Conservation (phyloP, 129 eudicot species). For the Pittosporum tobira region DNA sequence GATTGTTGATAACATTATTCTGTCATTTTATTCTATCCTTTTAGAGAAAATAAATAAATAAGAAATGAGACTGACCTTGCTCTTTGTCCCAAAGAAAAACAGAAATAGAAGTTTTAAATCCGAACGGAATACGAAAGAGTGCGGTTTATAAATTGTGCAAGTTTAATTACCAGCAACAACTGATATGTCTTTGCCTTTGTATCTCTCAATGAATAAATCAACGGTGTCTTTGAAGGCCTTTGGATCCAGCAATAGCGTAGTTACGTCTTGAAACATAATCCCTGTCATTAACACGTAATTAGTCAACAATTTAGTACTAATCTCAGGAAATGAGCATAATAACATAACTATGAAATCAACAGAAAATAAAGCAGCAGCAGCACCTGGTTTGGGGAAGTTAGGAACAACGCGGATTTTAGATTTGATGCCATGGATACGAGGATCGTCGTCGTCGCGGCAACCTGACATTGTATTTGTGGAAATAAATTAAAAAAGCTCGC, state of each 20-base stretch:
- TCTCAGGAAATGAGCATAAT: not conserved
- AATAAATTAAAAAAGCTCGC: not conserved
- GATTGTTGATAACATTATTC: no score
- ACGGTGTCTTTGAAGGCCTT: constrained; percentile 78
- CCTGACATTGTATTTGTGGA: constrained; percentile 43
- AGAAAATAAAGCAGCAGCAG: no score
- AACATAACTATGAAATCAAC: no score
- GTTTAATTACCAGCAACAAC: constrained; percentile 62
- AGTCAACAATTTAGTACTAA: not conserved
- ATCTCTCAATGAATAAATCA: constrained; percentile 82
- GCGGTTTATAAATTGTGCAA: not conserved
- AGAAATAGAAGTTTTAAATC: no score
- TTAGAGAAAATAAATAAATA: no score
- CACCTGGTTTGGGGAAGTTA: constrained; percentile 89
- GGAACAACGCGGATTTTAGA: constrained; percentile 77
- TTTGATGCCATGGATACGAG: constrained; percentile 43
- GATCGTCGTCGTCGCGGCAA: constrained; percentile 38
- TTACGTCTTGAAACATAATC: constrained; percentile 86
- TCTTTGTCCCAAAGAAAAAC: no score
- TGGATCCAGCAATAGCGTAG: constrained; percentile 67
- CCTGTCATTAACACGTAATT: constrained; percentile 26
- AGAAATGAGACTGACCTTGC: no score
- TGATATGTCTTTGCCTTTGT: constrained; percentile 48
- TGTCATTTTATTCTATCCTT: no score
- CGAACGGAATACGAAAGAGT: no score